Evolutionary conservation across 495 filamentous ascomycete genomes (phyloP), one percentile per base, ranked within the genome.

Genomic region (Penicillium lagena): DNA sequence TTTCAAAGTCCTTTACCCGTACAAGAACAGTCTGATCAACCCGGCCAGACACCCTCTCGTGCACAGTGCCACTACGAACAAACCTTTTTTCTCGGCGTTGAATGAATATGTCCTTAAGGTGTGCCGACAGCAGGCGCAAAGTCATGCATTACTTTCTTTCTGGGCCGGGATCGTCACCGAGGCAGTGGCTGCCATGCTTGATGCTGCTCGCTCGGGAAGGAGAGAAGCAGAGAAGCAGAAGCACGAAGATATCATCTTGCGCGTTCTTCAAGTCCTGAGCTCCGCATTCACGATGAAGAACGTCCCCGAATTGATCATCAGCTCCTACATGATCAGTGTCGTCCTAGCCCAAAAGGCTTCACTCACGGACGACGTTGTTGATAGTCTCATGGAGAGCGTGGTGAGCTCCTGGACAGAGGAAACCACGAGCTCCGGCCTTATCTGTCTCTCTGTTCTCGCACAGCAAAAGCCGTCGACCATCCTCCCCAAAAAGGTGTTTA

Each of bases 101-200:
- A 94, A 89, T 48, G 70, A 75, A 35, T 86, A 94, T 61, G 81
- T 87, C 2, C 62, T 93, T 27, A 75, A 81, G 12, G 76, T 86
- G 4, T 80, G 86, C 51, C 72, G 71, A 15, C 64, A 75, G n/a
- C 70, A 76, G 14, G 79, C 86, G 15, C 80, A 90, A 14, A 85
- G 88, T 50, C 82, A 86, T 30, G 76, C 77, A 2, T 64, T 97
- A 31, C 67, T 94, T 15, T 82, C 87, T 0, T 95, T 97, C 56
- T 98, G 90, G 89, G 87, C 85, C 1, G 79, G 86, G 36, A 72
- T 94, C 32, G 79, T 81, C 58, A 87, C 87, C 0, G 89, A 97
- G 65, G 80, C 89, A 2, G 72, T 89, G 34, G 83, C 86, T 41
- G 79, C 78, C 9, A 89, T 89, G 79, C 66, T 95, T 39, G 88